Percentiles rank a stretch among this genome's conserved stretches.
Conservation (phyloP, 768 basidiomycete species). For the Pulveroboletus ravenelii region DNA sequence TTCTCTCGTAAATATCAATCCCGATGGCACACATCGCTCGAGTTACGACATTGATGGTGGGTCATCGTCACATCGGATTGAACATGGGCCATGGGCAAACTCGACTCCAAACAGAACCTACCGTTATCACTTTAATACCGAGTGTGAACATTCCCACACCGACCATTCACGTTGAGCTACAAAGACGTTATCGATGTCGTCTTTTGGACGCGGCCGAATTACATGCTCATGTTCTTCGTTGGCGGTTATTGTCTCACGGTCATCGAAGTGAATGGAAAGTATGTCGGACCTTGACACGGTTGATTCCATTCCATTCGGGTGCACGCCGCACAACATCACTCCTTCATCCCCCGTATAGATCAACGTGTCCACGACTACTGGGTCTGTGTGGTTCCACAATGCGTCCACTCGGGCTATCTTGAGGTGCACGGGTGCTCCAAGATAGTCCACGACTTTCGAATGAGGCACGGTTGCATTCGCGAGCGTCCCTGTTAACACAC, state of each 20-base stretch:
- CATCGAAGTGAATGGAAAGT: slow-evolving; percentile 40
- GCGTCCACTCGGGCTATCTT: too few relatives aligned
- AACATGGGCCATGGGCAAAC: not conserved
- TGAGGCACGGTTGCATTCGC: not conserved
- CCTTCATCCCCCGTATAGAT: slow-evolving; percentile 38
- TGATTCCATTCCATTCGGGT: slow-evolving; percentile 33
- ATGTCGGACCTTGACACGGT: slow-evolving; percentile 34
- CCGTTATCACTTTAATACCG: slow-evolving; percentile 22
- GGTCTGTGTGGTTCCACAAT: too few relatives aligned
- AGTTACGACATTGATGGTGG: slow-evolving; percentile 22
- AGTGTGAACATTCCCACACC: slow-evolving; percentile 22
- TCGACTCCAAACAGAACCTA: not conserved
- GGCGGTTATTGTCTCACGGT: slow-evolving; percentile 25
- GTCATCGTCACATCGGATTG: not conserved
- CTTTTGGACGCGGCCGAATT: slow-evolving; percentile 30
- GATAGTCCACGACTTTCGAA: slow-evolving; percentile 6
- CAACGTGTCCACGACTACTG: slow-evolving; percentile 37
- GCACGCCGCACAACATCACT: slow-evolving; percentile 37
- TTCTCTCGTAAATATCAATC: slow-evolving; percentile 40
- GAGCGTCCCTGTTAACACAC: slow-evolving; percentile 2
- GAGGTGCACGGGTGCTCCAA: slow-evolving; percentile 3
- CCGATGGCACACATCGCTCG: slow-evolving; percentile 16
- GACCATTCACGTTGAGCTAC: slow-evolving; percentile 22
- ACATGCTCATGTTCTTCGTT: slow-evolving; percentile 27
- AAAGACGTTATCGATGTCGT: slow-evolving; percentile 36